Percentiles rank a stretch among this genome's conserved stretches.
Evolutionary conservation across 169 alveolate species (phyloP).

Genomic region (Plasmodium blacklocki): DNA sequence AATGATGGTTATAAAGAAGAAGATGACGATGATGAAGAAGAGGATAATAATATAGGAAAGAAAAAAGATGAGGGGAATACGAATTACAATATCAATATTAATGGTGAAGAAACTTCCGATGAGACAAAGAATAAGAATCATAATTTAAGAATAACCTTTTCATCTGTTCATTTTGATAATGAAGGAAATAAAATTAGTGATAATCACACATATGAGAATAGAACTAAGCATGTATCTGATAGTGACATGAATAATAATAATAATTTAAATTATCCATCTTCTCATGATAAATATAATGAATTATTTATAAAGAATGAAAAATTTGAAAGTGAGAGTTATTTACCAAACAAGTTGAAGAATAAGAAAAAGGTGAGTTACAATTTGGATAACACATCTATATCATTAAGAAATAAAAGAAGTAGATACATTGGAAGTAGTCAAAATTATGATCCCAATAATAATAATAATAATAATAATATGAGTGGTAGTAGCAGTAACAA

Average conservation of each 20-base stretch:
- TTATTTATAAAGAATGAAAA: conserved; percentile 34
- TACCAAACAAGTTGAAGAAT: conserved; percentile 44
- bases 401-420: conserved; percentile 30
- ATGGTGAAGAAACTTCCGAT: not conserved
- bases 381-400: conserved; percentile 61
- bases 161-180: conserved; percentile 1
- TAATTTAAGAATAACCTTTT: not conserved
- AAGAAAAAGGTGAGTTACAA: conserved; percentile 66
- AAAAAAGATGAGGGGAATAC: too few species aligned
- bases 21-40: not conserved
- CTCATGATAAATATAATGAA: conserved; percentile 20
- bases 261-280: not conserved
- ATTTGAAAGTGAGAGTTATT: conserved; percentile 29
- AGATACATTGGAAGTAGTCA: not conserved
- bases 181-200: conserved; percentile 12
- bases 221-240: conserved; percentile 26
- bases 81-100: too few species aligned
- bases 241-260: conserved; percentile 22
- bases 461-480: too few species aligned
- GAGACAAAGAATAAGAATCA: not conserved
- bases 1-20: not conserved
- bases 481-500: not conserved
- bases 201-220: not conserved
- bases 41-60: too few species aligned
- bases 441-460: not conserved